Percentiles rank a stretch among this genome's conserved stretches.
Evolutionary conservation across 2,329 filamentous ascomycete species (phyloP).

Genomic region (Beauveria sp.): DNA sequence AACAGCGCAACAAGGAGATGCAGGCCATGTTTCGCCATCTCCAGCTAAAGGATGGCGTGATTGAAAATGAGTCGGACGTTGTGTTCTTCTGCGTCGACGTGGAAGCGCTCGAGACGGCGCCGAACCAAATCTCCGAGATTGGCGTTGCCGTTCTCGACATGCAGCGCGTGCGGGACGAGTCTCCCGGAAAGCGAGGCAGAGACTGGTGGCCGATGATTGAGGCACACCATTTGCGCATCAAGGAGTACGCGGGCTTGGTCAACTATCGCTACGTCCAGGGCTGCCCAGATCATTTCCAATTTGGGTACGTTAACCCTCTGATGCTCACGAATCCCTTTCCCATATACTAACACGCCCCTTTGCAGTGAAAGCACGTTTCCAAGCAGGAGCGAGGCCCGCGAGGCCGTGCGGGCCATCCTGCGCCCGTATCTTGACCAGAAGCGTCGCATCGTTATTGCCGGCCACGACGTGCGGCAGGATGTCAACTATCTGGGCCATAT

Average conservation of each 20-base stretch:
- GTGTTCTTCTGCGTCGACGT: constrained; percentile 76
- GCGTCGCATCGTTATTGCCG: constrained; percentile 64
- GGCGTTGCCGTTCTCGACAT: constrained; percentile 80
- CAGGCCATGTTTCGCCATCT: constrained; percentile 63
- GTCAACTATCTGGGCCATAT: constrained; percentile 58
- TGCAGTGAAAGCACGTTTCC: constrained; percentile 37
- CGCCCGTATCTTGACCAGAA: constrained; percentile 20
- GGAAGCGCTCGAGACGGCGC: constrained; percentile 67
- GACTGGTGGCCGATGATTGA: constrained; percentile 63
- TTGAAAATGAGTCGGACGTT: constrained; percentile 14
- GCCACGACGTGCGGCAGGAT: constrained; percentile 64
- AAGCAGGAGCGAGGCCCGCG: constrained; percentile 23
- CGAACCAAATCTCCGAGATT: constrained; percentile 69
- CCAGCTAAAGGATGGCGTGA: constrained; percentile 40
- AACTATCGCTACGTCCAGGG: constrained; percentile 66
- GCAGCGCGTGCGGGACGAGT: constrained; percentile 37
- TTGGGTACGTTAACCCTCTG: constrained; percentile 47
- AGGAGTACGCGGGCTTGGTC: constrained; percentile 56
- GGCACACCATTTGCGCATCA: constrained; percentile 68
- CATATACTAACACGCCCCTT: not conserved
- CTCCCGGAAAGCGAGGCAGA: constrained; percentile 53
- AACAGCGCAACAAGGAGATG: constrained; percentile 45
- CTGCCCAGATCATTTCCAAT: constrained; percentile 67
- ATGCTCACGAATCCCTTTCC: no score
- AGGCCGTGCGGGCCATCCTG: constrained; percentile 31